These are phyloP conservation scores for Arctostaphylos glauca DNA, from an alignment of 148 eudicot species.

Conservation along the genomic window DNA sequence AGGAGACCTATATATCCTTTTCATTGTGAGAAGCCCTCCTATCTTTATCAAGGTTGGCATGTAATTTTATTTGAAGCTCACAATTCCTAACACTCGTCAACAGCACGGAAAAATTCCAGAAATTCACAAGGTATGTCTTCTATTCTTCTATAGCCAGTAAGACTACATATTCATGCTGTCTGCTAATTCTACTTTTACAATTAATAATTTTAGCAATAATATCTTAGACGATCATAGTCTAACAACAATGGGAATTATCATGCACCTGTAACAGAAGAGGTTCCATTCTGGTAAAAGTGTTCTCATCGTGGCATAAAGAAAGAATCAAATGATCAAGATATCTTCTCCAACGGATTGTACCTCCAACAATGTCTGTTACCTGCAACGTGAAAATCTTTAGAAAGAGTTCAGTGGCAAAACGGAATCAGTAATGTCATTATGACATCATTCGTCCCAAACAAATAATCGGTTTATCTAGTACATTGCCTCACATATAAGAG, in stretches of 20 bases:
- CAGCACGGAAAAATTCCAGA: not conserved
- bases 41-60: too few species aligned
- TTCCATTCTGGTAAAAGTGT: constrained; percentile 65
- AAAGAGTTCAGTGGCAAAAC: constrained; percentile 1
- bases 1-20: not conserved
- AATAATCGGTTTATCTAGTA: not conserved
- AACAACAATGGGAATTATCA: not conserved
- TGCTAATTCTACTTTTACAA: not conserved
- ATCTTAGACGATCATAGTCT: not conserved
- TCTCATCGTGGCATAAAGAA: constrained; percentile 67
- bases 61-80: too few species aligned
- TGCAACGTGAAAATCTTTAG: constrained; percentile 23
- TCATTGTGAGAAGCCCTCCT: not conserved
- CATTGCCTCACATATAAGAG: not conserved
- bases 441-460: not conserved
- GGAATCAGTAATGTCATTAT: not conserved
- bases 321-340: constrained; percentile 85
- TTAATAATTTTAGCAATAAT: not conserved
- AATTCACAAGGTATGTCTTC: not conserved
- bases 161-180: not conserved
- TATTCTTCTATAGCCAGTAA: not conserved
- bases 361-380: constrained; percentile 94
- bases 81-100: too few species aligned
- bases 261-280: constrained; percentile 91
- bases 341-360: constrained; percentile 95